A percentile compares a stretch with the other conserved stretches of the same genome.
Evolutionary conservation across 495 filamentous ascomycete species (phyloP).

Genomic region (Tuber calosporum): DNA sequence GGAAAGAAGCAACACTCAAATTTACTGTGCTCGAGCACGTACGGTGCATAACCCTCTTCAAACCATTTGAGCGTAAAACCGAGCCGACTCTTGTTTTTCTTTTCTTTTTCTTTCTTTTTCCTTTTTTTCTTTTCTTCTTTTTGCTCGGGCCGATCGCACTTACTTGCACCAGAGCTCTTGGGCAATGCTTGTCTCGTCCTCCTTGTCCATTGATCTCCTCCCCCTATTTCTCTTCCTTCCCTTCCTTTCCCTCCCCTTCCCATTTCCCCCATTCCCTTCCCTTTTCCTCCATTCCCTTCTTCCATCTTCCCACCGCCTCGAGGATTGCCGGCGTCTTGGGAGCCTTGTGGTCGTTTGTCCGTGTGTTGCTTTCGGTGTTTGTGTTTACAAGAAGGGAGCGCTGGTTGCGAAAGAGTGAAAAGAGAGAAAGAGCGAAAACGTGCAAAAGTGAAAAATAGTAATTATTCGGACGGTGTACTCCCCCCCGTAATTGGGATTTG

Average conservation of each 20-base stretch:
- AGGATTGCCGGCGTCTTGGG: neutral
- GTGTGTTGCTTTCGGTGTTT: neutral
- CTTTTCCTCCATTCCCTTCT: neutral
- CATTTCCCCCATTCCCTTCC: neutral
- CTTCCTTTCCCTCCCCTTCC: neutral
- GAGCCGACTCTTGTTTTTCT: slow-evolving; percentile 5
- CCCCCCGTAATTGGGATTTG: neutral
- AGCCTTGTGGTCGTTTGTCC: neutral
- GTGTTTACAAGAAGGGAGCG: neutral
- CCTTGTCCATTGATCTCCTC: slow-evolving; percentile 1
- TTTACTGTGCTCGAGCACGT: too few species aligned
- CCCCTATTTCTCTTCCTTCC: neutral
- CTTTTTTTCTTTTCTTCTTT: slow-evolving; percentile 11
- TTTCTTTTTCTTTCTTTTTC: slow-evolving; percentile 11
- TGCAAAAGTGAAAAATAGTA: neutral
- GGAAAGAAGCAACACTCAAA: too few species aligned
- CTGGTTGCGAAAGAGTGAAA: neutral
- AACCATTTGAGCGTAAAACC: slow-evolving; percentile 5
- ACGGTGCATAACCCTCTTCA: too few species aligned
- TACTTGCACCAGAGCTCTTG: neutral
- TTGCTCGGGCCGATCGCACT: neutral
- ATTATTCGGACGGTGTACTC: neutral
- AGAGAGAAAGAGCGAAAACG: neutral
- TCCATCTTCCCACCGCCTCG: neutral
- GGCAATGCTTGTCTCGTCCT: neutral